Evolutionary conservation across 1,284 basidiomycete genomes (phyloP).

Genomic region (Cryptococcus floricola): DNA sequence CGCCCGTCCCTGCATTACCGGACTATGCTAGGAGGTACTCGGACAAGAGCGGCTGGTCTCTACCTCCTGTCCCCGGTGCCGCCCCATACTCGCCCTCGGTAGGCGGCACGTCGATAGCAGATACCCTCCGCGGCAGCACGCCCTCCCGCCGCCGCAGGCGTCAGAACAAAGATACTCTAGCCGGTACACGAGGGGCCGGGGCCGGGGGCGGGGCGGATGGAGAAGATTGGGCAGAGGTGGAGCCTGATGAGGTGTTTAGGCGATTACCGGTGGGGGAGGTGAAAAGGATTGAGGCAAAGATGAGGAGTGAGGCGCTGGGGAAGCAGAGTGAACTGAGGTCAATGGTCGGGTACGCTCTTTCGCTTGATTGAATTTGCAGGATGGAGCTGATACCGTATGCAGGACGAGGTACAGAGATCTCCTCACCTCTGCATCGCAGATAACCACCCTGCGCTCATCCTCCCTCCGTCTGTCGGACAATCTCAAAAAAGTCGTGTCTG

Average conservation of each 20-base stretch:
- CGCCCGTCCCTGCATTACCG: too few species aligned
- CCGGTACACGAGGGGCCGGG: neutral
- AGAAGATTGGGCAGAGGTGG: conserved; percentile 50
- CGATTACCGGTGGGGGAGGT: conserved; percentile 71
- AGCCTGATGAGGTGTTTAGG: conserved; percentile 77
- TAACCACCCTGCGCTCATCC: conserved; percentile 58
- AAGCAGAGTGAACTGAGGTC: conserved; percentile 86
- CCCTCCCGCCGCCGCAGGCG: too few species aligned
- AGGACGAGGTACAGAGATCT: conserved; percentile 93
- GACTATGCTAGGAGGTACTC: too few species aligned
- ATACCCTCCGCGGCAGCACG: too few species aligned
- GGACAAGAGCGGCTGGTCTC: too few species aligned
- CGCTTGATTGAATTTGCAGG: too few species aligned
- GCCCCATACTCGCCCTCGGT: too few species aligned
- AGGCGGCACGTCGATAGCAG: too few species aligned
- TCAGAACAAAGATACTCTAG: too few species aligned
- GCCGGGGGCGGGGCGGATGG: conserved; percentile 1
- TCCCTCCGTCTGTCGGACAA: conserved; percentile 51
- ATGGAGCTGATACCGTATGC: conserved; percentile 2
- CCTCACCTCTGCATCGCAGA: conserved; percentile 82
- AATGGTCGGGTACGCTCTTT: conserved; percentile 97
- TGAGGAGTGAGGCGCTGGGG: conserved; percentile 80
- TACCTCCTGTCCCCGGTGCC: too few species aligned
- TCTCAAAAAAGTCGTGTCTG: conserved; percentile 33
- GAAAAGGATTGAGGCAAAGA: conserved; percentile 63